Base-by-base conservation (phyloP, 345 rosid species). In the Citrus hindsii region DNA sequence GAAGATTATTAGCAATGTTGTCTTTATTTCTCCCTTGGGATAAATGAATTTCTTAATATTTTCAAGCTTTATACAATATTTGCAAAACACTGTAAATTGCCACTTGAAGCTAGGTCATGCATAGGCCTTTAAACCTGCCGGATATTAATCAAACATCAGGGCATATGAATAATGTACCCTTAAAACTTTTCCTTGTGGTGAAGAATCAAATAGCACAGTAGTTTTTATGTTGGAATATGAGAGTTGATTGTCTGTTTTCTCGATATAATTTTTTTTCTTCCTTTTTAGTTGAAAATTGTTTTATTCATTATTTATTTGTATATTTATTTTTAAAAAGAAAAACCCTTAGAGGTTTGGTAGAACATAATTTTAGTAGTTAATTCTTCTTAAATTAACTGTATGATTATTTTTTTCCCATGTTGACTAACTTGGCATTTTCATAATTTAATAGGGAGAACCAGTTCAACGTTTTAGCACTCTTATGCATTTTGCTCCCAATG, bases 381-480 rank as follows among this genome's bases (percentile, higher is more conserved):
- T 48, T 38, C 33, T 37, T 28, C 7, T 66, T 12, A 74, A 18
- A 30, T 13, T 7, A 51, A 3, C 27, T 12, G 62, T 76, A 24
- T 38, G 18, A 42, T 33, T 40, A 7, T 42, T 53, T 75, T 21
- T 60, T 67, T 35, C 79, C 14, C 7, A 19, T 55, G 16, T 79
- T 79, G 79, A 22, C 77, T 78, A 71, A 80, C 59, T 78, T 40
- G 6, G 19, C 25, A 27, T 33, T 79, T 80, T 51, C 67, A 30
- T 61, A 59, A 70, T 42, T 35, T 77, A 48, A 76, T 75, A 93
- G 97, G 94, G 90, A 74, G 87, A 89, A 63, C 78, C 88, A 16
- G 53, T 92, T 76, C 84, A 88, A 19, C 90, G 90, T 21, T 94
- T 88, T 77, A 84, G 86, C 71, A 84, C 84, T 83, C 89, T 96